Conservation (phyloP, 2,329 filamentous ascomycete genomes). For the Bipolaris bicolor region DNA sequence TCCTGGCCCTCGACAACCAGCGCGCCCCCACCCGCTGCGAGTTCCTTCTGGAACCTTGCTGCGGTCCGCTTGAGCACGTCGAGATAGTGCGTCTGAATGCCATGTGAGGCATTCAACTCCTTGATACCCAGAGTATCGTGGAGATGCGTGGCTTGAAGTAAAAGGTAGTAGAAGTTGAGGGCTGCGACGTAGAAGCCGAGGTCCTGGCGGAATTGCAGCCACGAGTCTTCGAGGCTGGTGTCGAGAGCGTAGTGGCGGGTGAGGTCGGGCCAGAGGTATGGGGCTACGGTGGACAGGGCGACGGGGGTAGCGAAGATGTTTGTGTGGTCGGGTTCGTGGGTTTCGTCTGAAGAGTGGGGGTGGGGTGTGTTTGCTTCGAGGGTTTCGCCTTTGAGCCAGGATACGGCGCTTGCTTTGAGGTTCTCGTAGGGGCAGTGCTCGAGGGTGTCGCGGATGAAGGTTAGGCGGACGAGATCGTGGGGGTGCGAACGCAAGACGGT, state of each 20-base stretch:
- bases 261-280: conserved; percentile 60
- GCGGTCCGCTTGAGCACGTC: conserved; percentile 51
- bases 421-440: conserved; percentile 61
- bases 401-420: conserved; percentile 63
- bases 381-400: conserved; percentile 67
- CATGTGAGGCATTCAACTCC: conserved; percentile 49
- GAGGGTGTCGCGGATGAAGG: conserved; percentile 62
- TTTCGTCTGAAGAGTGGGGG: conserved; percentile 10
- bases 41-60: conserved; percentile 44
- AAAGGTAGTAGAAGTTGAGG: conserved; percentile 65
- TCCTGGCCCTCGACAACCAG: conserved; percentile 48
- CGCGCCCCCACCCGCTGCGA: conserved; percentile 45
- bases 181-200: conserved; percentile 61
- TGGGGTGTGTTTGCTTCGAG: conserved; percentile 53
- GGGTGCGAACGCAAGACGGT: conserved; percentile 61
- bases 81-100: conserved; percentile 53
- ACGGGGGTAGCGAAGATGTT: conserved; percentile 56
- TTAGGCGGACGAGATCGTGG: conserved; percentile 57
- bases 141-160: conserved; percentile 58
- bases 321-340: conserved; percentile 19
- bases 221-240: conserved; percentile 36
- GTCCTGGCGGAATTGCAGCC: conserved; percentile 58
- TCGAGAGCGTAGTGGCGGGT: conserved; percentile 47
- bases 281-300: conserved; percentile 56
- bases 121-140: conserved; percentile 56